A percentile compares a stretch with the other conserved stretches of the same genome.
Evolutionary conservation across 352 stramenopile genomes (phyloP).

Genomic region (Phytophthora gonapodyides): DNA sequence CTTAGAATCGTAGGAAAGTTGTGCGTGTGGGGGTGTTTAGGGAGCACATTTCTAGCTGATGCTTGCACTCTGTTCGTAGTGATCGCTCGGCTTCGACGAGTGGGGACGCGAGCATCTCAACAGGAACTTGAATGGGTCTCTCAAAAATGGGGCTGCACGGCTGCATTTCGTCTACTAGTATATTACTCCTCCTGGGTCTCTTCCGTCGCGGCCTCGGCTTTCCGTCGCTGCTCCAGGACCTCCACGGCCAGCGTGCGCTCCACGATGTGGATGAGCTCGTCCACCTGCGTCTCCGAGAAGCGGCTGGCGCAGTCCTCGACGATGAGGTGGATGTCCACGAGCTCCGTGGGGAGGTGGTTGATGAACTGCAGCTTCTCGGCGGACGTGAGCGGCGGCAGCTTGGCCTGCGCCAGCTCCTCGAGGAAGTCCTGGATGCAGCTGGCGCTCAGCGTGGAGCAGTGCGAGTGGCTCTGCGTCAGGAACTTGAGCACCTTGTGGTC

Average conservation of each 20-base stretch:
- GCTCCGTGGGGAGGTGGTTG: slow-evolving; percentile 81
- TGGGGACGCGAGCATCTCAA: slow-evolving; percentile 13
- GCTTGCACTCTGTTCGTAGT: slow-evolving; percentile 40
- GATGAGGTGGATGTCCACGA: slow-evolving; percentile 86
- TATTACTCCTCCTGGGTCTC: slow-evolving; percentile 33
- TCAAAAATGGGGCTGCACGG: slow-evolving; percentile 6
- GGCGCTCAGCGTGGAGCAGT: slow-evolving; percentile 54
- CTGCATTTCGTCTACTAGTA: slow-evolving; percentile 25
- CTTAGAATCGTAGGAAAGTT: slow-evolving; percentile 15
- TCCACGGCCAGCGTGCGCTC: slow-evolving; percentile 60
- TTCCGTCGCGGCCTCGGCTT: slow-evolving; percentile 32
- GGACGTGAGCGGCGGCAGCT: slow-evolving; percentile 55
- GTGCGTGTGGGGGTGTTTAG: slow-evolving; percentile 14
- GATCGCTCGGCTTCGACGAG: slow-evolving; percentile 15
- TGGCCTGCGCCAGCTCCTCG: slow-evolving; percentile 48
- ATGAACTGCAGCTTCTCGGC: slow-evolving; percentile 87
- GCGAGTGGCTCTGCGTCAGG: slow-evolving; percentile 70
- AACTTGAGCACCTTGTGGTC: slow-evolving; percentile 91
- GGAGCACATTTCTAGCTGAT: slow-evolving; percentile 35
- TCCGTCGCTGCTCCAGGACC: slow-evolving; percentile 36
- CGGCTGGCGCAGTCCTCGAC: slow-evolving; percentile 83
- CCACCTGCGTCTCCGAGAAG: slow-evolving; percentile 78
- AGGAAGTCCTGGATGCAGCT: slow-evolving; percentile 66
- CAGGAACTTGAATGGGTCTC: slow-evolving; percentile 18
- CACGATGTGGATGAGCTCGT: slow-evolving; percentile 74